Evolutionary conservation across 768 basidiomycete species (phyloP).

Genomic region (Pisolithus sp.): DNA sequence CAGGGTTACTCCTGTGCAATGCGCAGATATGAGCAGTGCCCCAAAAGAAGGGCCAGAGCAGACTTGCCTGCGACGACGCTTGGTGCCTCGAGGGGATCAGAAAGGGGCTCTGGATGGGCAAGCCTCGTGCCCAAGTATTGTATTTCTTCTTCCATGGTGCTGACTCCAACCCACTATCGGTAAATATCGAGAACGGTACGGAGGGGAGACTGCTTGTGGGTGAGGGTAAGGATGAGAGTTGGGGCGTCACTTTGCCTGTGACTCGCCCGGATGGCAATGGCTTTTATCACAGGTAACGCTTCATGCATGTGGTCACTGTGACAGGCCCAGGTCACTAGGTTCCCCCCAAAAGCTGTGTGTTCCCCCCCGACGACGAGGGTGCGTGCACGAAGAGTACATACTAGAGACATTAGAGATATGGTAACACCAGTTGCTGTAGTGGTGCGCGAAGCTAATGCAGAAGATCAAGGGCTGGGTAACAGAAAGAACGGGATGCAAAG

Average conservation of each 20-base stretch:
- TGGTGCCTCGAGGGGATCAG: constrained; percentile 19
- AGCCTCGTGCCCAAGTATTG: constrained; percentile 47
- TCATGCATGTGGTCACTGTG: constrained; percentile 11
- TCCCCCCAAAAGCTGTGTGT: background rate
- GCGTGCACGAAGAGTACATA: constrained; percentile 11
- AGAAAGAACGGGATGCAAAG: background rate
- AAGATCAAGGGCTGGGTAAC: background rate
- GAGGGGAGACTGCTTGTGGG: too few relatives aligned
- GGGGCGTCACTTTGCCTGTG: constrained; percentile 22
- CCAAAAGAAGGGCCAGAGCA: constrained; percentile 8
- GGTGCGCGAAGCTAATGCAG: constrained; percentile 4
- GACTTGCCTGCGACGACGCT: constrained; percentile 40
- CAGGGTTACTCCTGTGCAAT: constrained; percentile 47
- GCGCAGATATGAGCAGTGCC: constrained; percentile 8
- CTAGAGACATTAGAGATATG: constrained; percentile 18
- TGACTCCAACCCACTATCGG: constrained; percentile 1
- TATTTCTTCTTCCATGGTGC: constrained; percentile 52
- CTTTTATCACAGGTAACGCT: constrained; percentile 23
- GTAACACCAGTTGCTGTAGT: constrained; percentile 10
- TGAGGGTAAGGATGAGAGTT: constrained; percentile 6
- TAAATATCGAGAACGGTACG: constrained; percentile 8
- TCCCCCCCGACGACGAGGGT: background rate
- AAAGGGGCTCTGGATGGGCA: constrained; percentile 24
- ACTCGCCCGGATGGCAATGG: constrained; percentile 23
- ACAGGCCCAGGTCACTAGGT: constrained; percentile 7